Evolutionary conservation across 495 filamentous ascomycete genomes (phyloP), one percentile per base, ranked within the genome.

Genomic region (Aspergillus sclerotiicarbonarius): DNA sequence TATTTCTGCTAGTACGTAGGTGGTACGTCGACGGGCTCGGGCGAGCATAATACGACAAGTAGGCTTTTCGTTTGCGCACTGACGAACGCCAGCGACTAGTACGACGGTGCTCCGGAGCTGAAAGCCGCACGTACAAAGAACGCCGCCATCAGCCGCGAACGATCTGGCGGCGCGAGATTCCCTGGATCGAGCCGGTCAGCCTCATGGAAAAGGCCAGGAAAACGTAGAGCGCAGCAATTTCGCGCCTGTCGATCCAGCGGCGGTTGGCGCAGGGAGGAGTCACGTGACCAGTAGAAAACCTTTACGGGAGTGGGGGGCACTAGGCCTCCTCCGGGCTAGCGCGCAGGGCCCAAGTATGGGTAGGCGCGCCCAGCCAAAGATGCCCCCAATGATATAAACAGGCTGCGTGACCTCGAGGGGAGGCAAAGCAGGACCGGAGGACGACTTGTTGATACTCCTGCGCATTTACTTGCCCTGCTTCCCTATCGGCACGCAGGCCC

Each of bases 341-440:
- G 58, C 41, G 32, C 33, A 65, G 63, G 62, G 70, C 67, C 69
- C 75, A 75, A 72, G 74, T 72, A 77, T 75, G 70, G 72, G 64
- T 70, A 67, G 64, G 69, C 74, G 75, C 75, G 71, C 68, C 71
- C 67, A 67, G 69, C 66, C 63, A 68, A 71, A 73, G 73, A 67
- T 69, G 67, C 65, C 63, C 68, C 71, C 74, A 73, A 77, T 78
- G 73, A 76, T 78, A 77, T 77, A 78, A 77, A 78, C 75, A 73
- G 74, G 68, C 75, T 70, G 75, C 73, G 74, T 76, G 72, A 76
- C 76, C 75, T 76, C 75, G 74, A 77, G 57, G 51, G 47, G 51
- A 63, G 61, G 43, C 59, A 46, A 46, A 64, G 52, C 62, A 47
- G 54, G 51, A 56, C 57, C 47, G 47, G 41, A 62, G 52, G 50